Conservation (phyloP, 345 rosid species). For the Excoecaria agallocha region DNA sequence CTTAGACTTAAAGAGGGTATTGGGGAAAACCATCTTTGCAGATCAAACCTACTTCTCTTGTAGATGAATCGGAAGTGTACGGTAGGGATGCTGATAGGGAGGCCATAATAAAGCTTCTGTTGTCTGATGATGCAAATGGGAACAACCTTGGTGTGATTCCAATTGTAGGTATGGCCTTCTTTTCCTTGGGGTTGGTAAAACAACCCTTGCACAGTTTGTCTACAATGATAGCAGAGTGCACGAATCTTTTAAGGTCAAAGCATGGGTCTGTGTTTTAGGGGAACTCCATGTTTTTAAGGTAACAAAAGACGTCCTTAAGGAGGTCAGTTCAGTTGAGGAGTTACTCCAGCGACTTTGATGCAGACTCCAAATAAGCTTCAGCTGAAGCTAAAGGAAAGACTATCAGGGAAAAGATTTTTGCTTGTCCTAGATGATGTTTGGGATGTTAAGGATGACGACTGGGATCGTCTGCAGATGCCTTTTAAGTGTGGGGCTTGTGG, state of each 20-base stretch:
- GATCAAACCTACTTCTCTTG: slow-evolving; percentile 4
- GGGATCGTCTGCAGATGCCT: background rate
- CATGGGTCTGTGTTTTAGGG: slow-evolving; percentile 11
- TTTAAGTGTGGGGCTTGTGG: background rate
- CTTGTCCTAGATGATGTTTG: slow-evolving; percentile 21
- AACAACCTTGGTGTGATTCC: slow-evolving; percentile 11
- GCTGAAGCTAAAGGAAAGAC: background rate
- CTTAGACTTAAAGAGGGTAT: slow-evolving; percentile 3
- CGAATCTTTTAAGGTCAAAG: slow-evolving; percentile 2
- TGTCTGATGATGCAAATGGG: background rate
- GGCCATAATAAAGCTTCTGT: slow-evolving; percentile 5
- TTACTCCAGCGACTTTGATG: too few species aligned
- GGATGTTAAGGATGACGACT: background rate
- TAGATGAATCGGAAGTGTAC: slow-evolving; percentile 6
- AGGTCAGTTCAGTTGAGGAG: background rate
- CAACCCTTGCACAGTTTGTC: slow-evolving; percentile 16
- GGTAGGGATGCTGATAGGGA: slow-evolving; percentile 24
- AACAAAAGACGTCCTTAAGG: slow-evolving; percentile 1
- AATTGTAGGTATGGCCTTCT: slow-evolving; percentile 21
- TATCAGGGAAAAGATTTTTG: slow-evolving; percentile 3
- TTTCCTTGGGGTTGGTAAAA: slow-evolving; percentile 27
- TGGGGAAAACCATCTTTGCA: background rate
- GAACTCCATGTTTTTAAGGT: background rate
- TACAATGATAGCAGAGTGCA: slow-evolving; percentile 1
- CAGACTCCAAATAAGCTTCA: background rate